phyloP scores from a whole-genome alignment of 768 basidiomycete genomes.

The Lepiota brunneoincarnata region DNA sequence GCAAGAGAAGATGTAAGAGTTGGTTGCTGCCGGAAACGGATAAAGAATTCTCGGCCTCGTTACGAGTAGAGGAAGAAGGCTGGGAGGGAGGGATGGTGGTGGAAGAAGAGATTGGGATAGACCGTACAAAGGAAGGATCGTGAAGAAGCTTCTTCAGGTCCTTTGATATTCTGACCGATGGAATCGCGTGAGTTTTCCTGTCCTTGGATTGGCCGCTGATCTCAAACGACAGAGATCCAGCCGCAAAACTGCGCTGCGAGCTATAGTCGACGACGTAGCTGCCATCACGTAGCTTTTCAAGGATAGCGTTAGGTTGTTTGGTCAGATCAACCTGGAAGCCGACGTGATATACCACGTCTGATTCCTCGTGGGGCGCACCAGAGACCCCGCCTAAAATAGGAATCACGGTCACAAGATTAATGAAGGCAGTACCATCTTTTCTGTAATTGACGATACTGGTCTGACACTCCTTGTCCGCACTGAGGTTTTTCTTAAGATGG shows the following conservation, averaged over 20 bases:
- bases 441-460: slow-evolving; percentile 84
- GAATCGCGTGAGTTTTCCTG: slow-evolving; percentile 27
- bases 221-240: too few relatives aligned
- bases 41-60: slow-evolving; percentile 17
- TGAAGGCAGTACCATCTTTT: slow-evolving; percentile 81
- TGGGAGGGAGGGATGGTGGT: slow-evolving; percentile 30
- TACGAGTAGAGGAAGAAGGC: slow-evolving; percentile 14
- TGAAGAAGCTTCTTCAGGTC: slow-evolving; percentile 48
- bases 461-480: slow-evolving; percentile 85
- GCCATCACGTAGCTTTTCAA: slow-evolving; percentile 77
- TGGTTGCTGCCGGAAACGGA: slow-evolving; percentile 34
- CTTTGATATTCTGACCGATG: slow-evolving; percentile 44
- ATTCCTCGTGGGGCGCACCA: slow-evolving; percentile 48
- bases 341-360: slow-evolving; percentile 81
- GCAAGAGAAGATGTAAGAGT: slow-evolving; percentile 55
- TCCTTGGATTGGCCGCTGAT: slow-evolving; percentile 18
- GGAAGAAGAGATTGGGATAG: slow-evolving; percentile 41
- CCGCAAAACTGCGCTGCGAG: slow-evolving; percentile 5
- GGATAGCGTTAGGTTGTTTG: slow-evolving; percentile 80
- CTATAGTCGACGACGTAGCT: slow-evolving; percentile 69
- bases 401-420: slow-evolving; percentile 90
- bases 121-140: slow-evolving; percentile 44
- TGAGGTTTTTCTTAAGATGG: slow-evolving; percentile 62
- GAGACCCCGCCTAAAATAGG: slow-evolving; percentile 69
- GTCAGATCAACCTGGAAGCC: slow-evolving; percentile 96